phyloP scores from a whole-genome alignment of 2,329 filamentous ascomycete genomes.

The Lanzia echinophila region DNA sequence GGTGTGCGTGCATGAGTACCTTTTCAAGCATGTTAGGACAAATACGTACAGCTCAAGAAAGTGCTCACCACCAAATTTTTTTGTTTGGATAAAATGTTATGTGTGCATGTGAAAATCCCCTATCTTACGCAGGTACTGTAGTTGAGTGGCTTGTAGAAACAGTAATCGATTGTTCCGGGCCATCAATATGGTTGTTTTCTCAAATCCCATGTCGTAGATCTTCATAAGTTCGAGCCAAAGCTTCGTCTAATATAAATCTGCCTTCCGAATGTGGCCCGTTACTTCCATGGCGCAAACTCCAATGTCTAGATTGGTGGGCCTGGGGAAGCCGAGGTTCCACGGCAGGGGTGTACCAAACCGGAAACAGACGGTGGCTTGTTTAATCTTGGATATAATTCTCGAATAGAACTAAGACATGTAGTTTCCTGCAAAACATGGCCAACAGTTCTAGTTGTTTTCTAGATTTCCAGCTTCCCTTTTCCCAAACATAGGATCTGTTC shows the following conservation, averaged over 20 bases:
- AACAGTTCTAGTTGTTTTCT: too few relatives aligned
- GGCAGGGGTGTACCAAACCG: not conserved
- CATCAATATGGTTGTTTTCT: too few relatives aligned
- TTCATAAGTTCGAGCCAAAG: too few relatives aligned
- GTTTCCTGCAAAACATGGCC: not conserved
- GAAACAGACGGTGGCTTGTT: not conserved
- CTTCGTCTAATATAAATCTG: not conserved
- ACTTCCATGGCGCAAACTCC: not conserved
- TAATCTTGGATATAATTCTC: not conserved
- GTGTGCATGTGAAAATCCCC: too few relatives aligned
- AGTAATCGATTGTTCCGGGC: too few relatives aligned
- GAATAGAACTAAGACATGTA: not conserved
- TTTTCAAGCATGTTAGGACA: not conserved
- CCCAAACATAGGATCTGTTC: too few relatives aligned
- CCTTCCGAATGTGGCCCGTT: not conserved
- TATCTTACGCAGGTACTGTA: too few relatives aligned
- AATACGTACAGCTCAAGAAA: not conserved
- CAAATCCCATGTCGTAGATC: too few relatives aligned
- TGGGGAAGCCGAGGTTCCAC: conserved; percentile 2
- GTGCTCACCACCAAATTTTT: conserved; percentile 25
- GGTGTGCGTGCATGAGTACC: conserved; percentile 27
- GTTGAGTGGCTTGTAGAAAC: too few relatives aligned
- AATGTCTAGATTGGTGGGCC: not conserved
- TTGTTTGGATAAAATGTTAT: too few relatives aligned
- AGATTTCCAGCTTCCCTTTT: too few relatives aligned